A percentile compares a stretch with the other conserved stretches of the same genome.
These are phyloP conservation scores for Tephrocybe sp. DNA, from an alignment of 768 basidiomycete genomes.

Conservation along the genomic window DNA sequence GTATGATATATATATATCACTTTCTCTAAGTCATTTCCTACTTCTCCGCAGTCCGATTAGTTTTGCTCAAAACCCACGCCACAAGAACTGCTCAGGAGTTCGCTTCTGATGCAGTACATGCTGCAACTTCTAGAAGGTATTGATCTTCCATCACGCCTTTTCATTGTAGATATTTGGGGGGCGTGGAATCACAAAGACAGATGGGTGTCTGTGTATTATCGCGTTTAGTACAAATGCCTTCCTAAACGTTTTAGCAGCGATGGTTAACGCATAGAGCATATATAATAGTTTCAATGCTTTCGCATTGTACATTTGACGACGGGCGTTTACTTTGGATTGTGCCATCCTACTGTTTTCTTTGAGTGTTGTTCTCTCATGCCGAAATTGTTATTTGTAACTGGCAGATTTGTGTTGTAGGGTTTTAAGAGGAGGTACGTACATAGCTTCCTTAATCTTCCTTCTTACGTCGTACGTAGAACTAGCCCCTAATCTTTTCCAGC, in stretches of 20 bases:
- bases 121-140: conserved; percentile 16
- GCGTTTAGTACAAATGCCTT: not conserved
- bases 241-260: conserved; percentile 29
- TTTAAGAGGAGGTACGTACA: conserved; percentile 58
- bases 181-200: conserved; percentile 80
- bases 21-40: conserved; percentile 2
- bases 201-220: too few species aligned
- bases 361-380: conserved; percentile 41
- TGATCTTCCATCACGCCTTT: conserved; percentile 1
- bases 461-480: not conserved
- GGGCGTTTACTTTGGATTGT: conserved; percentile 33
- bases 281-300: conserved; percentile 25
- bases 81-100: conserved; percentile 63
- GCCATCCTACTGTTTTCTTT: conserved; percentile 64
- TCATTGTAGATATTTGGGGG: conserved; percentile 70
- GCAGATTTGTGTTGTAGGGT: conserved; percentile 29
- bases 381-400: not conserved
- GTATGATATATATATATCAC: conserved; percentile 34
- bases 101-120: conserved; percentile 72
- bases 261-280: conserved; percentile 69
- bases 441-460: not conserved
- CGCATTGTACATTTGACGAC: not conserved
- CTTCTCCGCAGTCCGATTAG: conserved; percentile 52
- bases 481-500: conserved; percentile 30
- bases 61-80: conserved; percentile 66